phyloP scores from a whole-genome alignment of 495 filamentous ascomycete species.

The Penicillium pancosmium region DNA sequence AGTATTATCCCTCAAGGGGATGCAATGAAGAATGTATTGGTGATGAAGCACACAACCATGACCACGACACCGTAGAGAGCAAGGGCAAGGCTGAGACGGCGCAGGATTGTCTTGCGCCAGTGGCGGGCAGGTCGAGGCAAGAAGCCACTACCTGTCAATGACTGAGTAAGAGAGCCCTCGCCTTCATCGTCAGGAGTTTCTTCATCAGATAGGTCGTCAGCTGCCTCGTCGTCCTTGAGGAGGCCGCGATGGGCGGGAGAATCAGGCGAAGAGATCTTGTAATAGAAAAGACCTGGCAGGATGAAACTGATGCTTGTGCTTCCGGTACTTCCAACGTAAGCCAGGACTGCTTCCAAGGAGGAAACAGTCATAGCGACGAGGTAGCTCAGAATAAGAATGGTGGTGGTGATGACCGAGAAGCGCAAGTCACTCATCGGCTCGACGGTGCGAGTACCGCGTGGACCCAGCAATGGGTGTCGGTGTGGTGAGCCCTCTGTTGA shows the following conservation, averaged over 20 bases:
- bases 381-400: slow-evolving; percentile 82
- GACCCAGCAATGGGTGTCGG: slow-evolving; percentile 44
- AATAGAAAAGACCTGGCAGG: slow-evolving; percentile 93
- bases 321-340: slow-evolving; percentile 93
- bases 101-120: slow-evolving; percentile 62
- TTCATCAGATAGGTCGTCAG: slow-evolving; percentile 41
- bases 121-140: slow-evolving; percentile 54
- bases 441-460: slow-evolving; percentile 35
- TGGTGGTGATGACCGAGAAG: slow-evolving; percentile 87
- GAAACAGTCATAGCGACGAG: slow-evolving; percentile 87
- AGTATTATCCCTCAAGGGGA: slow-evolving; percentile 42
- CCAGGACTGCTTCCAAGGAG: slow-evolving; percentile 85
- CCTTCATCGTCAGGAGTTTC: slow-evolving; percentile 50
- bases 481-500: slow-evolving; percentile 48
- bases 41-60: slow-evolving; percentile 84
- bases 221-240: slow-evolving; percentile 79
- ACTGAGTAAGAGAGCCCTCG: slow-evolving; percentile 36
- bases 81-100: slow-evolving; percentile 73
- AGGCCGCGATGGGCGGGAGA: slow-evolving; percentile 80
- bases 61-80: slow-evolving; percentile 83
- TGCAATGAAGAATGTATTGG: slow-evolving; percentile 76
- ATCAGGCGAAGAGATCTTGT: slow-evolving; percentile 91
- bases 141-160: slow-evolving; percentile 47
- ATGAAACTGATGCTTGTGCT: slow-evolving; percentile 96
- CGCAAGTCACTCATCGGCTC: slow-evolving; percentile 80